Percentiles rank a stretch among this genome's conserved stretches.
Evolutionary conservation across 371 early-diverging fungal genomes (phyloP).

Genomic region (Apophysomyces elegans): DNA sequence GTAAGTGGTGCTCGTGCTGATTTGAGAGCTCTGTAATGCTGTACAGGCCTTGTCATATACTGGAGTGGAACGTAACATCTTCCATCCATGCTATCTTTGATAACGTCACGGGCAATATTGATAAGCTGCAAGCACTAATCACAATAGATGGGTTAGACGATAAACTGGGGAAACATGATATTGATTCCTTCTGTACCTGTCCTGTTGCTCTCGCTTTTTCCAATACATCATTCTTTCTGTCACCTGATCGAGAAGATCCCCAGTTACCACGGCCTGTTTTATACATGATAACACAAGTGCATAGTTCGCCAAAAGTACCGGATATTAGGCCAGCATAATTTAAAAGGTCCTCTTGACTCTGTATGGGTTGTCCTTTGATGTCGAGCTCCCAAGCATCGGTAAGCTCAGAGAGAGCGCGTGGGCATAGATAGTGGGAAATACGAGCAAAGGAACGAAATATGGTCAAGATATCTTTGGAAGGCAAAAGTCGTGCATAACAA

Average conservation of each 20-base stretch:
- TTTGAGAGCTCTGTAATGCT: slow-evolving; percentile 27
- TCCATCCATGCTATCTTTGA: slow-evolving; percentile 50
- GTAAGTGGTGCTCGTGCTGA: slow-evolving; percentile 24
- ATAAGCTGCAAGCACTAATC: slow-evolving; percentile 56
- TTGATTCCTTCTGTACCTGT: slow-evolving; percentile 28
- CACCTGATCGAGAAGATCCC: slow-evolving; percentile 22
- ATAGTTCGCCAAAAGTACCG: slow-evolving; percentile 57
- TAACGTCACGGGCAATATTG: slow-evolving; percentile 61
- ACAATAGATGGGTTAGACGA: slow-evolving; percentile 3
- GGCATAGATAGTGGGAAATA: slow-evolving; percentile 45
- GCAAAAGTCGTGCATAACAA: slow-evolving; percentile 15
- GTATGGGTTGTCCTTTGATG: slow-evolving; percentile 35
- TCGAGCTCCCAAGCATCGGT: slow-evolving; percentile 56
- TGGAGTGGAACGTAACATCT: slow-evolving; percentile 53
- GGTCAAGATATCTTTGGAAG: slow-evolving; percentile 27
- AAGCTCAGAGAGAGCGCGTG: slow-evolving; percentile 47
- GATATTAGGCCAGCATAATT: slow-evolving; percentile 54
- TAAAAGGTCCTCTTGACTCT: slow-evolving; percentile 44
- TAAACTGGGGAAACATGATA: neutral
- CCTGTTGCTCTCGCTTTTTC: slow-evolving; percentile 56
- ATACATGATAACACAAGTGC: slow-evolving; percentile 48
- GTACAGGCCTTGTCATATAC: slow-evolving; percentile 30
- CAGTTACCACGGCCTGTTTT: slow-evolving; percentile 45
- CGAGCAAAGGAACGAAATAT: slow-evolving; percentile 43
- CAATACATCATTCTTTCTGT: slow-evolving; percentile 35